Base-by-base conservation (phyloP, 345 rosid genomes). In the Dipteronia dyeriana region DNA sequence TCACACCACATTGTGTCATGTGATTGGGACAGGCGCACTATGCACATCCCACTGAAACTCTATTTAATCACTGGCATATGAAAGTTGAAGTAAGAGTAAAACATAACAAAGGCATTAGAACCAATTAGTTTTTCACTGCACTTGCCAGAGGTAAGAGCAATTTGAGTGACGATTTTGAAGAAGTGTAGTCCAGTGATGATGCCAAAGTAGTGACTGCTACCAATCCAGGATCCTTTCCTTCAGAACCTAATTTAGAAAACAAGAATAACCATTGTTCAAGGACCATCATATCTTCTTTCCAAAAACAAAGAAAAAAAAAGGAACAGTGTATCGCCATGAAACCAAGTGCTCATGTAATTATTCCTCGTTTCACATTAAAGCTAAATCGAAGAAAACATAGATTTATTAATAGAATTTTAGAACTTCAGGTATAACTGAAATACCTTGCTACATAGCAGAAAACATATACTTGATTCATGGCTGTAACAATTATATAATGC, bases 91-190 rank as follows among this genome's bases (percentile, higher is more conserved):
- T 75, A 67, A 78, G 70, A 66, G 38, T 75, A 67, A 78, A 73
- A 66, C 63, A 54, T 8, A 54, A 22, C 23, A 39, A 14, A 12
- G 20, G 34, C 38, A 22, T 14, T 53, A 10, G 57, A 57, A 74
- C 69, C 19, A 76, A 63, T 60, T 65, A n/a, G 73, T 20, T 29
- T 66, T 16, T 34, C 23, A 14, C 45, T 60, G 73, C 81, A 87
- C 94, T 89, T 88, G 78, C 99, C 87, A 91, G 84, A 17, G 92
- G 96, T 86, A 95, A 84, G 79, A 93, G 86, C 81, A 87, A 76
- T 75, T 85, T 93, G 61, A 91, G 89, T 66, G 86, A 80, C 61
- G 98, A 93, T 78, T 81, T 78, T 59, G 98, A 95, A 78, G 92
- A 77, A 39, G 88, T 77, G 81, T 90, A 93, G 80, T 95, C 98